Conservation (phyloP, 2,329 filamentous ascomycete species). For the Lecanosticta acicola region DNA sequence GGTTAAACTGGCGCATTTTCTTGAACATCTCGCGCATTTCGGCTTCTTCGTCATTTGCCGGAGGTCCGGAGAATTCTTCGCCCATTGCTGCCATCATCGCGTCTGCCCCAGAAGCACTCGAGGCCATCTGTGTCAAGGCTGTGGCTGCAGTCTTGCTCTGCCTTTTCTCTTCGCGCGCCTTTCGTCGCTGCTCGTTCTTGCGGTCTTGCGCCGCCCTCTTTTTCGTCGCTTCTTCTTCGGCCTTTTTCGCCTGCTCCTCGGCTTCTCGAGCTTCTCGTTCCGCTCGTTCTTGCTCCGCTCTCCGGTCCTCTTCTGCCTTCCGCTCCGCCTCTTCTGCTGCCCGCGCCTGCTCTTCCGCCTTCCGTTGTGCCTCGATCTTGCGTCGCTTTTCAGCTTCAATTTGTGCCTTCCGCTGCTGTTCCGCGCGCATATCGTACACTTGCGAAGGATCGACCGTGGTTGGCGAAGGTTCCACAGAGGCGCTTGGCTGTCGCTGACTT, state of each 20-base stretch:
- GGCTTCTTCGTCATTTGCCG: conserved; percentile 39
- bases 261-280: conserved; percentile 22
- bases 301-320: conserved; percentile 32
- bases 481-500: conserved; percentile 22
- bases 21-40: conserved; percentile 53
- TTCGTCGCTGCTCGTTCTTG: conserved; percentile 30
- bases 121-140: conserved; percentile 24
- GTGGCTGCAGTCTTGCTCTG: conserved; percentile 28
- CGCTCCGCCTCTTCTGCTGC: conserved; percentile 25
- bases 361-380: conserved; percentile 31
- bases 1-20: conserved; percentile 54
- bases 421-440: conserved; percentile 50
- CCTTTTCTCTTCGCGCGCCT: conserved; percentile 25
- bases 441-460: conserved; percentile 50
- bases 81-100: conserved; percentile 15
- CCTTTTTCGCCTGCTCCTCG: conserved; percentile 24
- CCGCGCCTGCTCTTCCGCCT: conserved; percentile 29
- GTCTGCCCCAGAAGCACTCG: conserved; percentile 13
- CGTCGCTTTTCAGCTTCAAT: conserved; percentile 29
- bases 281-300: conserved; percentile 24
- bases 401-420: conserved; percentile 40
- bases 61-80: conserved; percentile 19
- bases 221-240: conserved; percentile 25
- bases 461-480: conserved; percentile 31
- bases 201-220: conserved; percentile 23